Evolutionary conservation across 2,329 filamentous ascomycete species (phyloP).

Genomic region (Sarocladium oryzae): DNA sequence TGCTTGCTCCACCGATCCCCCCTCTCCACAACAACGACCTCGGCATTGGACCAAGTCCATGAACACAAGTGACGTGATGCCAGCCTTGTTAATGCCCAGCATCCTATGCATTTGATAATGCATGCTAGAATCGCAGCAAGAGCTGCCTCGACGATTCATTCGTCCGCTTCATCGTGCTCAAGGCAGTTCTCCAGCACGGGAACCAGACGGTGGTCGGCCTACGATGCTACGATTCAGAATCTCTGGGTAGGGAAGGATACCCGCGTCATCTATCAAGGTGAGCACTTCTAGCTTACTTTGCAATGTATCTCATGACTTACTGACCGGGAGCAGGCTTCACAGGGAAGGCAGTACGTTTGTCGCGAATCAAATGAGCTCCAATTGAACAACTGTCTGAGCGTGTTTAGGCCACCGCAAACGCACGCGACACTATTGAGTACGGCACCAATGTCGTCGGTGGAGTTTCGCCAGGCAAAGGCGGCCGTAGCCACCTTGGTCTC

Average conservation of each 20-base stretch:
- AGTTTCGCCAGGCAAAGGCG: slow-evolving; percentile 30
- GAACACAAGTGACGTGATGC: no score
- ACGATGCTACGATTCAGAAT: slow-evolving; percentile 25
- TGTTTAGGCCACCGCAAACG: slow-evolving; percentile 29
- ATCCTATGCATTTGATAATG: no score
- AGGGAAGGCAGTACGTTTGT: slow-evolving; percentile 25
- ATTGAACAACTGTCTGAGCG: no score
- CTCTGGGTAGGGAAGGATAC: slow-evolving; percentile 21
- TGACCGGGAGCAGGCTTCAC: slow-evolving; percentile 26
- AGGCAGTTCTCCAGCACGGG: background rate
- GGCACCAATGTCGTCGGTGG: slow-evolving; percentile 32
- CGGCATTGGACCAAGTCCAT: no score
- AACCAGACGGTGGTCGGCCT: slow-evolving; percentile 4
- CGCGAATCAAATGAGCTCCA: background rate
- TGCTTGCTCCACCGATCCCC: no score
- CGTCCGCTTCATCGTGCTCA: no score
- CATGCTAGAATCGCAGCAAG: no score
- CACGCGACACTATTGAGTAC: slow-evolving; percentile 30
- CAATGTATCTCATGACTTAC: background rate
- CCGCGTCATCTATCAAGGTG: slow-evolving; percentile 31
- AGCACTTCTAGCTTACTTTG: background rate
- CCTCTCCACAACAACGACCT: no score
- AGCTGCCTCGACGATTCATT: no score
- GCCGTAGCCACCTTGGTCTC: slow-evolving; percentile 23
- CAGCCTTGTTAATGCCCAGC: no score